phyloP scores from a whole-genome alignment of 2,329 filamentous ascomycete species.

The Alternaria sp. region DNA sequence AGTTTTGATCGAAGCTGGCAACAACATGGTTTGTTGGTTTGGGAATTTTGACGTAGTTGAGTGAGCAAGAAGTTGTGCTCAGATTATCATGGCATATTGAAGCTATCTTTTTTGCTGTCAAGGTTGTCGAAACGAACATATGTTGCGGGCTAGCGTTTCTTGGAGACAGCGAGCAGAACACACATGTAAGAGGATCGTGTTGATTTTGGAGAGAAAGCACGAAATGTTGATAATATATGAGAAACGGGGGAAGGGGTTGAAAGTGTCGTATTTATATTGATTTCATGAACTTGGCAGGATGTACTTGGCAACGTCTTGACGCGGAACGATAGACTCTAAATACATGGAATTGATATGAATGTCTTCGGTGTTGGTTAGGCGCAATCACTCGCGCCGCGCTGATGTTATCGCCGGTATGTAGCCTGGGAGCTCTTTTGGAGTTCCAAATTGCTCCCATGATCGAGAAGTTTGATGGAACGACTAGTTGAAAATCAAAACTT shows the following conservation, averaged over 20 bases:
- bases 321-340: too few species aligned
- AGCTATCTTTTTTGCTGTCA: too few species aligned
- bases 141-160: rapidly evolving
- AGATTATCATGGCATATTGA: background rate
- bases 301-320: background rate
- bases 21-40: background rate
- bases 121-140: background rate
- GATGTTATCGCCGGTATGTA: background rate
- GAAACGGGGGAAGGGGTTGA: rapidly evolving
- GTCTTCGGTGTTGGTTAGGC: too few species aligned
- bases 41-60: rapidly evolving
- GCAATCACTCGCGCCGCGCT: too few species aligned
- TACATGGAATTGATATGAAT: too few species aligned
- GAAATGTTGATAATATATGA: background rate
- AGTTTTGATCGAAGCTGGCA: background rate
- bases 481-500: background rate
- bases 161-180: background rate
- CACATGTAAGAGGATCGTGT: background rate
- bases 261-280: background rate
- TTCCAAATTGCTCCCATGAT: background rate
- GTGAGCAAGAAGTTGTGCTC: background rate
- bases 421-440: background rate
- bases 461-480: background rate
- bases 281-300: background rate
- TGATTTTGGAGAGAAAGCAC: too few species aligned